Percentiles rank a stretch among this genome's conserved stretches.
Evolutionary conservation across 2,329 filamentous ascomycete genomes (phyloP).

Genomic region (Alternaria triticimaculans): DNA sequence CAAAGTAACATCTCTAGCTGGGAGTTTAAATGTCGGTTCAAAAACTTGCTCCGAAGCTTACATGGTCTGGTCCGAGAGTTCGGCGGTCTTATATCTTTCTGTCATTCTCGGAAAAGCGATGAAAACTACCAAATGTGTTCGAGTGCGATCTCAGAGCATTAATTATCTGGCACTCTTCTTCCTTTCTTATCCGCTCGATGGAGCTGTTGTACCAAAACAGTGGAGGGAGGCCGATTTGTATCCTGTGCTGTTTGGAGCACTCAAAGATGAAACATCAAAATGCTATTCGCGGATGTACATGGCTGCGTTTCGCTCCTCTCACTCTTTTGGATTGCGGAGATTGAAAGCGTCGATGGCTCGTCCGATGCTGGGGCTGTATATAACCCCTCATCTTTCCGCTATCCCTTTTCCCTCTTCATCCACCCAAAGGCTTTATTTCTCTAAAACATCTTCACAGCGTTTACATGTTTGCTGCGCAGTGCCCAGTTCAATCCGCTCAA

Average conservation of each 20-base stretch:
- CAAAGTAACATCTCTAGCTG: background rate
- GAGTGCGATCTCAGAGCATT: background rate
- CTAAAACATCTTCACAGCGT: fast-evolving
- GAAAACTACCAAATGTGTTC: background rate
- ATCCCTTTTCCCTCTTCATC: background rate
- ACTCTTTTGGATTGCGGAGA: background rate
- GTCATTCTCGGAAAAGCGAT: background rate
- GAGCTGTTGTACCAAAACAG: too few relatives aligned
- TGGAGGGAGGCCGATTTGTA: fast-evolving
- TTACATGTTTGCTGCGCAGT: background rate
- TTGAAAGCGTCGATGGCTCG: fast-evolving
- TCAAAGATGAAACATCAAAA: background rate
- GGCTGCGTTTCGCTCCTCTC: background rate
- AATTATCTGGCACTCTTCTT: fast-evolving
- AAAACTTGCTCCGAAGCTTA: background rate
- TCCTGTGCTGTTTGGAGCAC: background rate
- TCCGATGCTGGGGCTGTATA: background rate
- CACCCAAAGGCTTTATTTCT: background rate
- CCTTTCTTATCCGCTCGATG: background rate
- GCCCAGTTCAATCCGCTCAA: background rate
- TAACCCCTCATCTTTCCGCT: background rate
- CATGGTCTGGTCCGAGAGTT: background rate
- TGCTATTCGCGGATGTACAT: background rate
- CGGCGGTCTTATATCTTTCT: background rate
- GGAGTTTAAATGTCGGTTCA: background rate